Percentiles rank a stretch among this genome's conserved stretches.
Conservation (phyloP, 2,329 filamentous ascomycete genomes). For the Leptographium radiaticola region DNA sequence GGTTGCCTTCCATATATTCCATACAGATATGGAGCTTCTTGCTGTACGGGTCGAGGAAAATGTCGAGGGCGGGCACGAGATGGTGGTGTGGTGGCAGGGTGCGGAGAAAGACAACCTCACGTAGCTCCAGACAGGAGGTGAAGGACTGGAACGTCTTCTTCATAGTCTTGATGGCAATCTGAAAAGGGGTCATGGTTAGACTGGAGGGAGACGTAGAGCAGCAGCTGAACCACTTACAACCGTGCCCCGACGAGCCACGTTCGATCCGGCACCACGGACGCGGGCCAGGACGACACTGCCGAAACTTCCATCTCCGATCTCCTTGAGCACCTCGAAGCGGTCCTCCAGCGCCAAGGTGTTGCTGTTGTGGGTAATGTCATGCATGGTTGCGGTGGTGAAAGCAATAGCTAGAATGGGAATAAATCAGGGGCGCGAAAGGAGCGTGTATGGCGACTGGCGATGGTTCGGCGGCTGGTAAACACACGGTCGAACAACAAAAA, state of each 20-base stretch:
- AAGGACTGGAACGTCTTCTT: conserved; percentile 98
- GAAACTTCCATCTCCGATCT: conserved; percentile 97
- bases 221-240: conserved; percentile 52
- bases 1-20: conserved; percentile 99
- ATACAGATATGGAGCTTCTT: conserved; percentile 96
- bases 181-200: not conserved
- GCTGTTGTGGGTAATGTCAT: conserved; percentile 58
- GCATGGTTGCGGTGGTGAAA: conserved; percentile 37
- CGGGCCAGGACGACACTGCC: conserved; percentile 88
- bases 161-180: conserved; percentile 99
- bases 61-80: conserved; percentile 92
- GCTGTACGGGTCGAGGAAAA: conserved; percentile 91
- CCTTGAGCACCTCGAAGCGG: conserved; percentile 91
- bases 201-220: not conserved
- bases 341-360: conserved; percentile 62
- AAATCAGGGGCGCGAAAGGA: not conserved
- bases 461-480: not conserved
- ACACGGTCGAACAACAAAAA: not conserved
- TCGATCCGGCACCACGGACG: conserved; percentile 80
- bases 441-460: conserved; percentile 1
- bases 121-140: conserved; percentile 75
- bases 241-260: conserved; percentile 77
- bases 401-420: not conserved
- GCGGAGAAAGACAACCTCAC: conserved; percentile 92
- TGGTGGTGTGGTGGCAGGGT: conserved; percentile 80